Conservation (phyloP, 345 rosid genomes). For the Theobroma cacao region DNA sequence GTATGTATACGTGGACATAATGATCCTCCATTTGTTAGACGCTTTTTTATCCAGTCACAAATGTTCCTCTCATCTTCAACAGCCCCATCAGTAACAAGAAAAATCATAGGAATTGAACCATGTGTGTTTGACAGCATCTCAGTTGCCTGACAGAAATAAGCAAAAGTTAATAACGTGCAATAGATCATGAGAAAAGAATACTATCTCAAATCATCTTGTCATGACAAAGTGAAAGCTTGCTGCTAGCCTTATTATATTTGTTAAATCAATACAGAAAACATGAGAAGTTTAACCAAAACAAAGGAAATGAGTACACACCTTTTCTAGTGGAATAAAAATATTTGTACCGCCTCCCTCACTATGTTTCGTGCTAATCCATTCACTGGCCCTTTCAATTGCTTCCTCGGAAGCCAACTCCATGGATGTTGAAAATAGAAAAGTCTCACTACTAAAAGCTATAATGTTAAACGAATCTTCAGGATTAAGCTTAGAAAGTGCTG, state of each 20-base stretch:
- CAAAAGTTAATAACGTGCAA: not conserved
- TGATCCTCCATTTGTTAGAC: slow-evolving; percentile 35
- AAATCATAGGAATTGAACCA: slow-evolving; percentile 70
- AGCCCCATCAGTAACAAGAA: slow-evolving; percentile 89
- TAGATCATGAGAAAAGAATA: not conserved
- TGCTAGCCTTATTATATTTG: not conserved
- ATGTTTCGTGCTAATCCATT: slow-evolving; percentile 69
- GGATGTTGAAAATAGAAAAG: slow-evolving; percentile 56
- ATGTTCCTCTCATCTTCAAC: slow-evolving; percentile 89
- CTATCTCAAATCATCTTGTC: not conserved
- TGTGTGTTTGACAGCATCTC: slow-evolving; percentile 64
- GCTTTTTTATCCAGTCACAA: slow-evolving; percentile 67
- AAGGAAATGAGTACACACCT: slow-evolving; percentile 41
- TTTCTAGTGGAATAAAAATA: slow-evolving; percentile 65
- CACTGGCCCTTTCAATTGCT: slow-evolving; percentile 56
- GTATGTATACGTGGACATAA: slow-evolving; percentile 56
- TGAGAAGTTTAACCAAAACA: not conserved
- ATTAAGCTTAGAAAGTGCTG: slow-evolving; percentile 55
- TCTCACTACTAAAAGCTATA: slow-evolving; percentile 71
- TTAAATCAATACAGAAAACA: not conserved
- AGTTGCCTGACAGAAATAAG: slow-evolving; percentile 64
- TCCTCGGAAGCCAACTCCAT: slow-evolving; percentile 64
- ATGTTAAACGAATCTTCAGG: slow-evolving; percentile 80
- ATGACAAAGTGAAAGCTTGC: not conserved
- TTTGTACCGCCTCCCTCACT: slow-evolving; percentile 67